Evolutionary conservation across 2,329 filamentous ascomycete species (phyloP).

Genomic region (Hymenoscyphus albidus): DNA sequence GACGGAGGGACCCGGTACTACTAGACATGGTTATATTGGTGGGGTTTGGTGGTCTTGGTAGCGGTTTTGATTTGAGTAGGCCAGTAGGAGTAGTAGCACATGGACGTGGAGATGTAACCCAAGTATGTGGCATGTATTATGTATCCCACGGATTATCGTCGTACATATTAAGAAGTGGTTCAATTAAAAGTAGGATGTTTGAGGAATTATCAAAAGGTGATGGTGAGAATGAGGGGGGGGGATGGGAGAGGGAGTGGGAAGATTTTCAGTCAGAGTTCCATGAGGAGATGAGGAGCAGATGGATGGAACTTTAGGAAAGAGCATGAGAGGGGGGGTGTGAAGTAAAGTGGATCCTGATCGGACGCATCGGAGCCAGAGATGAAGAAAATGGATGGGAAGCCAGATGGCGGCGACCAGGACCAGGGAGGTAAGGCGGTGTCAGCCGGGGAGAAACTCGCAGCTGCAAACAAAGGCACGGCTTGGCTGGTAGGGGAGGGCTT

Average conservation of each 20-base stretch:
- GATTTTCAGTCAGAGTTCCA: neutral
- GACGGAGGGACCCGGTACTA: slow-evolving; percentile 16
- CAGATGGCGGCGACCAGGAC: neutral
- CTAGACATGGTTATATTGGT: slow-evolving; percentile 18
- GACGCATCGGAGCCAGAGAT: neutral
- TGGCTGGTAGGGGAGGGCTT: neutral
- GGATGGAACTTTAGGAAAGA: neutral
- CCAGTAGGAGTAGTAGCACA: slow-evolving; percentile 10
- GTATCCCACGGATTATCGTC: neutral
- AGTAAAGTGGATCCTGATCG: neutral
- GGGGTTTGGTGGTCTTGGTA: slow-evolving; percentile 8
- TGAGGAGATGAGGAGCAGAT: neutral
- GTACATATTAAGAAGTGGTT: too few relatives aligned
- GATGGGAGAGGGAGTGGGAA: neutral
- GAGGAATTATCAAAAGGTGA: neutral
- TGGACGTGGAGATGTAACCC: slow-evolving; percentile 20
- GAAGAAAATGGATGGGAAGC: neutral
- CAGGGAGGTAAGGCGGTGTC: neutral
- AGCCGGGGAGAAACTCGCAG: neutral
- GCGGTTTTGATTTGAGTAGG: slow-evolving; percentile 14
- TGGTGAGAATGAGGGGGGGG: neutral
- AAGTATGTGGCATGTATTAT: slow-evolving; percentile 1
- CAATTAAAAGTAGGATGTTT: neutral
- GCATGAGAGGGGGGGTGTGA: neutral
- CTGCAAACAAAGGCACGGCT: neutral